Percentiles rank a stretch among this genome's conserved stretches.
Conservation (phyloP, 2,329 filamentous ascomycete species). For the Ophiostoma himal-ulmi region DNA sequence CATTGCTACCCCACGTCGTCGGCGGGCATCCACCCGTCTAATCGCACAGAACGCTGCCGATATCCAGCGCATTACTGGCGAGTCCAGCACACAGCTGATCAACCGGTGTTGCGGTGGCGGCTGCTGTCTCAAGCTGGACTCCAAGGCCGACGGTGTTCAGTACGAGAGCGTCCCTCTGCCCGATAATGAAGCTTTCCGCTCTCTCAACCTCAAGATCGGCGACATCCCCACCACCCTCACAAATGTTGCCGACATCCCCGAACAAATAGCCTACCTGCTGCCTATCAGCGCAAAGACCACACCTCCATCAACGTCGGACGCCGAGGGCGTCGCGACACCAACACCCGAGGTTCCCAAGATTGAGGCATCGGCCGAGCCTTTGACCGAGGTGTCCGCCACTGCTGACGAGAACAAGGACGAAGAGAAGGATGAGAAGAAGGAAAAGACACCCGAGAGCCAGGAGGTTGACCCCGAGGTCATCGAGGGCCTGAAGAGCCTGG, state of each 20-base stretch:
- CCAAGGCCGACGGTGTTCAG: slow-evolving; percentile 42
- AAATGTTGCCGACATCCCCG: slow-evolving; percentile 64
- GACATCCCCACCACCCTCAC: slow-evolving; percentile 69
- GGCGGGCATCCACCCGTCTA: slow-evolving; percentile 64
- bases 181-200: slow-evolving; percentile 78
- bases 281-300: slow-evolving; percentile 43
- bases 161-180: slow-evolving; percentile 55
- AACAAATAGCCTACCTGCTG: slow-evolving; percentile 66
- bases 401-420: neutral
- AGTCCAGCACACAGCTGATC: slow-evolving; percentile 56
- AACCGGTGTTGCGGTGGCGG: slow-evolving; percentile 59
- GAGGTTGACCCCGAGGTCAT: slow-evolving; percentile 23
- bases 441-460: slow-evolving; percentile 16
- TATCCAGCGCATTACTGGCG: slow-evolving; percentile 58
- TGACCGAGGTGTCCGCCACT: neutral
- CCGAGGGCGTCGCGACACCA: slow-evolving; percentile 13
- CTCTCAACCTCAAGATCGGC: slow-evolving; percentile 69
- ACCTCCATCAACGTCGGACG: slow-evolving; percentile 25
- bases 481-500: slow-evolving; percentile 28
- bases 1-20: slow-evolving; percentile 37
- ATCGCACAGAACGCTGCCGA: slow-evolving; percentile 59
- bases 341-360: slow-evolving; percentile 21
- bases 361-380: neutral
- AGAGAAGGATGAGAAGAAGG: neutral
- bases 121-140: slow-evolving; percentile 51